Conservation (phyloP, 352 stramenopile species). For the Elongisporangium undulatum region DNA sequence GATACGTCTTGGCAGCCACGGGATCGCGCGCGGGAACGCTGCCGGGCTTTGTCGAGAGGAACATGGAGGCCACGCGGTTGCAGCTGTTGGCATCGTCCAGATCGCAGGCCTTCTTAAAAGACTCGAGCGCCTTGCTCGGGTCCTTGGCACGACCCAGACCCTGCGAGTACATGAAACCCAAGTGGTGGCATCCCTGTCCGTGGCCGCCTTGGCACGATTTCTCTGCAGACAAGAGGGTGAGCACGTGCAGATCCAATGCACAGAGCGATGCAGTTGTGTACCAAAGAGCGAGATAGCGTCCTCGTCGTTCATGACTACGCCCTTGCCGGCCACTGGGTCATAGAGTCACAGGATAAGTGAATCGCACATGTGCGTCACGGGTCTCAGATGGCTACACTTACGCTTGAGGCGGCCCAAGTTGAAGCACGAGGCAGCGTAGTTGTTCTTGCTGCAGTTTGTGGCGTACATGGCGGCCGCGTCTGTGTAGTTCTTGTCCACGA, state of each 20-base stretch:
- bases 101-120: conserved; percentile 75
- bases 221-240: conserved; percentile 25
- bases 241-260: neutral
- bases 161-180: conserved; percentile 80
- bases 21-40: conserved; percentile 48
- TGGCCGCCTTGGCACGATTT: conserved; percentile 73
- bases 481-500: conserved; percentile 85
- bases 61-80: conserved; percentile 78
- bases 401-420: conserved; percentile 79
- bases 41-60: conserved; percentile 28
- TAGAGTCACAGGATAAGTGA: neutral
- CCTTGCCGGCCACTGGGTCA: conserved; percentile 70
- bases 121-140: conserved; percentile 47
- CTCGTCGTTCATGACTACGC: conserved; percentile 57
- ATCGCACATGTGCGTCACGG: neutral
- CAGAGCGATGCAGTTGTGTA: conserved; percentile 13
- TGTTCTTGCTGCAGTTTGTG: conserved; percentile 81
- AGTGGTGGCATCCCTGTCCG: conserved; percentile 76
- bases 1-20: conserved; percentile 53
- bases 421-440: conserved; percentile 81
- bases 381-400: conserved; percentile 17
- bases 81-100: conserved; percentile 76
- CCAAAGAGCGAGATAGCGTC: conserved; percentile 72
- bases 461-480: conserved; percentile 71
- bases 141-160: conserved; percentile 73